Evolutionary conservation across 352 stramenopile genomes (phyloP).

Genomic region (Globisporangium cylindrosporum): DNA sequence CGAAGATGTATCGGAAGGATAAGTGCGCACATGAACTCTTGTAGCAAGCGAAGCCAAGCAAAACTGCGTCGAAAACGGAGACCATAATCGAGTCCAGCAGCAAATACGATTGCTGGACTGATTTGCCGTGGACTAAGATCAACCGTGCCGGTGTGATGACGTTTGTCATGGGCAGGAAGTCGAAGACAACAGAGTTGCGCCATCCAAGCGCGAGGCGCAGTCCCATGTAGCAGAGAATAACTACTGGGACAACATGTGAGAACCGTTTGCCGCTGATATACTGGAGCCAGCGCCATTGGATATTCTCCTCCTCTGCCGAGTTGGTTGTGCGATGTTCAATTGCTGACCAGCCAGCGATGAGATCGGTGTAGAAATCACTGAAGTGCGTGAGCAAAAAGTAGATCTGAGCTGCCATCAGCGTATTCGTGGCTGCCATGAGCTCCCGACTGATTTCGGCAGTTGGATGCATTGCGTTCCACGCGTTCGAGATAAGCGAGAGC

Average conservation of each 20-base stretch:
- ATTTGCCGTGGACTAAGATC: constrained; percentile 15
- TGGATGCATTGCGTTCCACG: constrained; percentile 18
- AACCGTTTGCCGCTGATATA: constrained; percentile 12
- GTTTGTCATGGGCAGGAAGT: constrained; percentile 43
- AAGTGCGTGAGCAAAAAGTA: constrained; percentile 29
- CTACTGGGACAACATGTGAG: constrained; percentile 4
- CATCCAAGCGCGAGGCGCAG: constrained; percentile 27
- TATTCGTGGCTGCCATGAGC: constrained; percentile 29
- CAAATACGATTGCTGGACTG: constrained; percentile 12
- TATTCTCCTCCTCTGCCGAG: neutral
- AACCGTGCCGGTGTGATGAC: constrained; percentile 31
- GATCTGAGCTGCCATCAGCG: constrained; percentile 25
- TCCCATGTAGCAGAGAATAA: constrained; percentile 25
- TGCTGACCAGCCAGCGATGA: constrained; percentile 13
- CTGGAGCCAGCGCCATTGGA: constrained; percentile 10
- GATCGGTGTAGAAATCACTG: constrained; percentile 31
- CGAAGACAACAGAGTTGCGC: constrained; percentile 30
- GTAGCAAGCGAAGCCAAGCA: constrained; percentile 22
- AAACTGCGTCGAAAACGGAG: constrained; percentile 19
- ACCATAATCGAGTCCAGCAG: constrained; percentile 26
- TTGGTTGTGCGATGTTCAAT: constrained; percentile 8
- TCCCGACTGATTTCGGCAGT: constrained; percentile 9
- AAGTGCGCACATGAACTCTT: constrained; percentile 26
- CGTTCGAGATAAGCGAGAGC: constrained; percentile 22
- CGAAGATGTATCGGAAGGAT: constrained; percentile 33